Base-by-base conservation (phyloP, 2,329 filamentous ascomycete genomes). In the Mollisiaceae sp. region DNA sequence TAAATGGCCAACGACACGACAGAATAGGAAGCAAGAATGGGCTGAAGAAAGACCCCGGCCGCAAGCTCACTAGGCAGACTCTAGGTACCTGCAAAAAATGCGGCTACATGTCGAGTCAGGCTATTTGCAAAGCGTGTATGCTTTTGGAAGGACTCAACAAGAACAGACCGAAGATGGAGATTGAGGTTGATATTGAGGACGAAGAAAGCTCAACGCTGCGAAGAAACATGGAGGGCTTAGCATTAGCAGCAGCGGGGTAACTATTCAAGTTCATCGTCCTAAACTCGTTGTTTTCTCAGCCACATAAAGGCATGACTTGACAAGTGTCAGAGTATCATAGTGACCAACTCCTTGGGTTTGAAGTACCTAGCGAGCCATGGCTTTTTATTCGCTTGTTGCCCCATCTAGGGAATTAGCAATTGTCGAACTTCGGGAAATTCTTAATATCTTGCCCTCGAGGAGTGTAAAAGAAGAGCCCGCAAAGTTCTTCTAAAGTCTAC, bases 41-140 rank as follows among this genome's bases (percentile, higher is more conserved):
- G 57, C 32, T 54, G 50, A 73, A 70, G 65, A 71, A 74, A 69
- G 68, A 75, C 64, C 47, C 69, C 70, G 38, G 75, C 15, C 66
- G 75, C 59, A 80, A 79, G 68, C 67, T 79, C 12, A 79, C 84
- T n/a, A 85, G 87, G 73, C 92, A 94, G 77, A 89, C 89, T 15
- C 85, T 97, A 71, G 92, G 94, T 1, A 89, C 89, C 69, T 99
- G 95, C 75, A 87, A 90, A 74, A 89, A 87, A 60, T 99, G 95
- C 73, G 95, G 95, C 15, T 99, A 98, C 77, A 91, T 99, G 78
- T 97, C 95, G 1, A 97, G 94, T 73, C 95, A 99, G 78, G 86
- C 87, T 36, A 87, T 97, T 45, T 99, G 95, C 79, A 97, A 99
- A 79, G 95, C 95, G 0, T 99, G 95, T 77, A 90, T 89, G 67